phyloP scores from a whole-genome alignment of 2,329 filamentous ascomycete species.

The Bipolaris sorokiniana region DNA sequence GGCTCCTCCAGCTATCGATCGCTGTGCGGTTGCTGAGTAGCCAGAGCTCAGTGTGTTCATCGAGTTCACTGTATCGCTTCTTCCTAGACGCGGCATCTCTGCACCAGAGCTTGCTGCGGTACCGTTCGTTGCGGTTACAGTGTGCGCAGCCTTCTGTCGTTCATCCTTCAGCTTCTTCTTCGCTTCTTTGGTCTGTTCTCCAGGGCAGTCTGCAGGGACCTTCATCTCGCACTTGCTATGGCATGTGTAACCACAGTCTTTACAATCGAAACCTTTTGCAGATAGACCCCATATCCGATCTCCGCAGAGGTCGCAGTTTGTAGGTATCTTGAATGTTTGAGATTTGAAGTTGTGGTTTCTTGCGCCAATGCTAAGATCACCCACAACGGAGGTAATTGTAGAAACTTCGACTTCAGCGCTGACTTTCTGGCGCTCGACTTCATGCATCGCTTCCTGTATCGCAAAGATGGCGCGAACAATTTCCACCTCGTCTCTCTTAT shows the following conservation, averaged over 20 bases:
- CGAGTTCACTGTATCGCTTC: conserved; percentile 89
- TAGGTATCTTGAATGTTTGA: conserved; percentile 99
- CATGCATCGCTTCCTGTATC: conserved; percentile 83
- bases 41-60: conserved; percentile 77
- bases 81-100: conserved; percentile 71
- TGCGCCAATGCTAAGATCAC: conserved; percentile 89
- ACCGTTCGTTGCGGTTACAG: conserved; percentile 55
- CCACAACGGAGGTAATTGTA: conserved; percentile 88
- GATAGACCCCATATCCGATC: conserved; percentile 97
- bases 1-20: conserved; percentile 69
- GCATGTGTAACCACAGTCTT: conserved; percentile 96
- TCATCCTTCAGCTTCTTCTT: conserved; percentile 91
- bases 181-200: conserved; percentile 91
- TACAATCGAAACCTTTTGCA: conserved; percentile 94
- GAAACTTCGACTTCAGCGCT: conserved; percentile 92
- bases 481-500: conserved; percentile 87
- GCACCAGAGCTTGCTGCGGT: conserved; percentile 58
- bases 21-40: conserved; percentile 78
- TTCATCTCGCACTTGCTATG: conserved; percentile 99
- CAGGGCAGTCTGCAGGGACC: conserved; percentile 92
- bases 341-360: conserved; percentile 97
- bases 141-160: conserved; percentile 78
- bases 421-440: conserved; percentile 80
- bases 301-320: conserved; percentile 95
- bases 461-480: conserved; percentile 83